These are phyloP conservation scores for Rhododendron mucronatum DNA, from an alignment of 148 eudicot species.

Conservation along the genomic window DNA sequence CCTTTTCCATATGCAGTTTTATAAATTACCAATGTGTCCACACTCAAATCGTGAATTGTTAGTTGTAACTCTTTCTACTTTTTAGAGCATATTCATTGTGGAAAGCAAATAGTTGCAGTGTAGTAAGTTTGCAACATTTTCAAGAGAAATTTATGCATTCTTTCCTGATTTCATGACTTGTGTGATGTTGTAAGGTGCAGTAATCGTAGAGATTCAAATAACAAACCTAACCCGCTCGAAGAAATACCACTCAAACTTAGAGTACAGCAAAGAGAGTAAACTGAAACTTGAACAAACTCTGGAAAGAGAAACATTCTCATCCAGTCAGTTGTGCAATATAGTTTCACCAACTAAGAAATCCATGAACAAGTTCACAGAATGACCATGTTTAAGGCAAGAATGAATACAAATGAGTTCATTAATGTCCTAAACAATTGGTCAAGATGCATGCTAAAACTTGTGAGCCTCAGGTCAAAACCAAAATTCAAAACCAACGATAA, in stretches of 20 bases:
- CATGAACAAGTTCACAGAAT: no score
- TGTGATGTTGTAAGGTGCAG: not conserved
- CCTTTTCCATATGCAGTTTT: not conserved
- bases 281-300: not conserved
- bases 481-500: not conserved
- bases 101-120: not conserved
- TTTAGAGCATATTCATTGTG: not conserved
- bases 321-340: not conserved
- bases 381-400: not conserved
- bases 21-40: not conserved
- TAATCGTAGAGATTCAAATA: not conserved
- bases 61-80: not conserved
- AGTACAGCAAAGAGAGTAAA: not conserved
- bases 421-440: not conserved
- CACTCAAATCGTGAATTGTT: not conserved
- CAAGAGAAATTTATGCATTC: not conserved
- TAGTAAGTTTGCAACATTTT: not conserved
- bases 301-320: not conserved
- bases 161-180: not conserved
- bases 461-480: not conserved
- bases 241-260: no score
- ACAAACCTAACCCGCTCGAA: not conserved
- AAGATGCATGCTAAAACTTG: constrained; percentile 1
- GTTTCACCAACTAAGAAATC: no score
- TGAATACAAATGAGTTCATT: not conserved